Evolutionary conservation across 2,329 filamentous ascomycete genomes (phyloP).

Genomic region (Drechslerella coelobrocha): DNA sequence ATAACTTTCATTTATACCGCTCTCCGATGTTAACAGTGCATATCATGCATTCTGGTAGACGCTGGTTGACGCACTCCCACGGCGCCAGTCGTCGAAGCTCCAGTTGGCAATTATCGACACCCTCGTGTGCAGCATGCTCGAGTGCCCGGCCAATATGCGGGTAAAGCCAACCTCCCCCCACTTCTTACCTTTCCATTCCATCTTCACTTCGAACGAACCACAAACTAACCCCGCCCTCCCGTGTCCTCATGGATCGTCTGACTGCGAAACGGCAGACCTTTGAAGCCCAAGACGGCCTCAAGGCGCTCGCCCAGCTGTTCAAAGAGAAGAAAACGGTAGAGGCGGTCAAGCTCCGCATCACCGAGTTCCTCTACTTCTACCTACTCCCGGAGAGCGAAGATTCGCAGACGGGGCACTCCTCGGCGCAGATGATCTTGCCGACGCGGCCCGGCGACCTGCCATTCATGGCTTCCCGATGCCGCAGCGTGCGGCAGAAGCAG

Average conservation of each 20-base stretch:
- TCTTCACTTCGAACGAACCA: too few relatives aligned
- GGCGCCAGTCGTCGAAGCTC: slow-evolving; percentile 87
- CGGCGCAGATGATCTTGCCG: slow-evolving; percentile 54
- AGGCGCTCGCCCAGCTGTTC: slow-evolving; percentile 91
- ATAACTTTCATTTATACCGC: slow-evolving; percentile 1
- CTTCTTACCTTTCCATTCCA: background rate
- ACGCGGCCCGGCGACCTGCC: slow-evolving; percentile 52
- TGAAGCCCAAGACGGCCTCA: slow-evolving; percentile 86
- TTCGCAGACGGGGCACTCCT: slow-evolving; percentile 28
- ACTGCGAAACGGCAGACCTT: slow-evolving; percentile 64
- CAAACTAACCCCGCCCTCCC: too few relatives aligned
- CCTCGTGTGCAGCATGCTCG: slow-evolving; percentile 85
- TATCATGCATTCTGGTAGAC: slow-evolving; percentile 63
- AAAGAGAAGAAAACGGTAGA: slow-evolving; percentile 83
- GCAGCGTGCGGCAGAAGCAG: slow-evolving; percentile 82
- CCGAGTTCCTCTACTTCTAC: slow-evolving; percentile 98
- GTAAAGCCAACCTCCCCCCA: slow-evolving; percentile 56
- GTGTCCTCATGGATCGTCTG: too few relatives aligned
- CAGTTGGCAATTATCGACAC: slow-evolving; percentile 89
- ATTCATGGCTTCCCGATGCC: slow-evolving; percentile 60
- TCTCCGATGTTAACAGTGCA: background rate
- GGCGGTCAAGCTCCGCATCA: slow-evolving; percentile 92
- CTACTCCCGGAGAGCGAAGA: slow-evolving; percentile 81
- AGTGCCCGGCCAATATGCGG: slow-evolving; percentile 84
- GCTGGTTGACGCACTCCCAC: slow-evolving; percentile 91